Conservation (phyloP, 2,329 filamentous ascomycete species). For the Emericellopsis cladophorae region DNA sequence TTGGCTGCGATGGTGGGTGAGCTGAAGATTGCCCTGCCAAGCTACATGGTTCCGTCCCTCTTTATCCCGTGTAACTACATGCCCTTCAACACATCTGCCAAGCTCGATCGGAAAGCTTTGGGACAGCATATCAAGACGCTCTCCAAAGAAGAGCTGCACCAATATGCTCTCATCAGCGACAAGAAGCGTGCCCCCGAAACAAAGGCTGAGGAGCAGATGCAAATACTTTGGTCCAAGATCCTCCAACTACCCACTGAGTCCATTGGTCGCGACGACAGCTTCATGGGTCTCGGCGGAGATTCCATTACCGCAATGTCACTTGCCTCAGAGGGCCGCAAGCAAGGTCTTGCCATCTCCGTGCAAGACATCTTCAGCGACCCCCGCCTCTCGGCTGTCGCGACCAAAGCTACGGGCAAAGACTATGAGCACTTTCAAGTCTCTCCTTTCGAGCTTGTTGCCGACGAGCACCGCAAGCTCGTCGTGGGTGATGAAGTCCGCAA, state of each 20-base stretch:
- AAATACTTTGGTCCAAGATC: slow-evolving; percentile 7
- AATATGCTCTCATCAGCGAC: background rate
- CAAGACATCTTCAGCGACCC: slow-evolving; percentile 8
- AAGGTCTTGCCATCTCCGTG: slow-evolving; percentile 3
- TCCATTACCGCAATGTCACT: slow-evolving; percentile 10
- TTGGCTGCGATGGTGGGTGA: slow-evolving; percentile 1
- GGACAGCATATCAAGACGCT: background rate
- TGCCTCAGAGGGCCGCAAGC: slow-evolving; percentile 2
- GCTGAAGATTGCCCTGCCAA: slow-evolving; percentile 1
- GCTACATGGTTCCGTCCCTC: slow-evolving; percentile 7
- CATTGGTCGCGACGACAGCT: slow-evolving; percentile 7
- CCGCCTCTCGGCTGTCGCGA: background rate
- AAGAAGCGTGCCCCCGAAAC: slow-evolving; percentile 2
- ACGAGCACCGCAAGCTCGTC: background rate
- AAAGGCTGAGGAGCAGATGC: slow-evolving; percentile 4
- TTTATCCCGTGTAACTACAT: slow-evolving; percentile 4
- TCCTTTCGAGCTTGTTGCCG: background rate
- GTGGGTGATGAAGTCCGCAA: background rate
- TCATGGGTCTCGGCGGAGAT: slow-evolving; percentile 9
- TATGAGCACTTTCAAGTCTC: background rate
- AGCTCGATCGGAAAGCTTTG: slow-evolving; percentile 3
- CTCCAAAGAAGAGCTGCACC: background rate
- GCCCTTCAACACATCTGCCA: slow-evolving; percentile 4
- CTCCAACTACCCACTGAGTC: slow-evolving; percentile 2
- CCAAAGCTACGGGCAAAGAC: background rate